Percentiles rank a stretch among this genome's conserved stretches.
These are phyloP conservation scores for Colletotrichum ledebouriae DNA, from an alignment of 2,329 filamentous ascomycete species.

Conservation along the genomic window DNA sequence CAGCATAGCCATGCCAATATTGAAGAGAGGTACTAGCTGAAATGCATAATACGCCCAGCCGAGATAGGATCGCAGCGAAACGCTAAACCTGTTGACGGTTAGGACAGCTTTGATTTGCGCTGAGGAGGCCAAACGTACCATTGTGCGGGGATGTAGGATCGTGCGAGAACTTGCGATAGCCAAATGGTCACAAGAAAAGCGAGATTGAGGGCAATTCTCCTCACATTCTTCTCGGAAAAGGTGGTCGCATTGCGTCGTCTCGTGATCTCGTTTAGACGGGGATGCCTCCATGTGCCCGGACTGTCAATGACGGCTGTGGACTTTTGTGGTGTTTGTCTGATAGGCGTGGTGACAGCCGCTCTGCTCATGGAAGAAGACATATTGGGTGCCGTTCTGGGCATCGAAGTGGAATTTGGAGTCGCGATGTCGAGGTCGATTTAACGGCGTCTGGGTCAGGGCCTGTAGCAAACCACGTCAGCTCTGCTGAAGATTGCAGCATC, in stretches of 20 bases:
- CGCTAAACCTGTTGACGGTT: slow-evolving; percentile 29
- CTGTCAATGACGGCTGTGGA: slow-evolving; percentile 59
- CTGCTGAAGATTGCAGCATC: slow-evolving; percentile 1
- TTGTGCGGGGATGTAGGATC: slow-evolving; percentile 53
- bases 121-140: slow-evolving; percentile 52
- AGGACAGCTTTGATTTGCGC: background rate
- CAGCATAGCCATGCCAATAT: slow-evolving; percentile 77
- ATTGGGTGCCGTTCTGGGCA: slow-evolving; percentile 9
- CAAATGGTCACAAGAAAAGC: slow-evolving; percentile 59
- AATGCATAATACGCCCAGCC: slow-evolving; percentile 61
- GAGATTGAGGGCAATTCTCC: slow-evolving; percentile 77
- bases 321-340: slow-evolving; percentile 57
- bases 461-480: slow-evolving; percentile 29
- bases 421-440: slow-evolving; percentile 20
- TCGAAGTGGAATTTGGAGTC: background rate
- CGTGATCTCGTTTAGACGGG: slow-evolving; percentile 88
- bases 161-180: slow-evolving; percentile 52
- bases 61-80: slow-evolving; percentile 49
- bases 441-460: slow-evolving; percentile 35
- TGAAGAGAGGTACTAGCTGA: slow-evolving; percentile 73
- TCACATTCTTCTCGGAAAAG: slow-evolving; percentile 84
- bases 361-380: slow-evolving; percentile 50
- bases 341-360: slow-evolving; percentile 51
- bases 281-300: slow-evolving; percentile 91
- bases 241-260: slow-evolving; percentile 81